A percentile compares a stretch with the other conserved stretches of the same genome.
These are phyloP conservation scores for Pseudocercospora eumusae DNA, from an alignment of 2,329 filamentous ascomycete genomes.

Conservation along the genomic window DNA sequence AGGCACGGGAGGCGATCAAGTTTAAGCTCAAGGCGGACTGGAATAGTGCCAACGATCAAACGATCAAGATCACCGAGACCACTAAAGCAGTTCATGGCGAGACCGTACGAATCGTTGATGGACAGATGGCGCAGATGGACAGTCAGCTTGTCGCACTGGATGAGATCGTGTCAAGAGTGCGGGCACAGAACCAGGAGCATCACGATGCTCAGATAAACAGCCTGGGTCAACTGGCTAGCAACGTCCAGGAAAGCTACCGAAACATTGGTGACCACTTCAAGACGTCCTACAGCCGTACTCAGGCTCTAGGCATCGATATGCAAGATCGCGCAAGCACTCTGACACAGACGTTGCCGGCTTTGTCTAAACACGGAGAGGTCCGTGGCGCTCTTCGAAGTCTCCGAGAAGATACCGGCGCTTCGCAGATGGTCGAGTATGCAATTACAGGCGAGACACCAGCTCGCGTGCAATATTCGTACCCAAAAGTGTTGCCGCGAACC, in stretches of 20 bases:
- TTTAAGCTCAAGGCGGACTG: slow-evolving; percentile 83
- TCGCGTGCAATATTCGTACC: slow-evolving; percentile 78
- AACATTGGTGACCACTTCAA: slow-evolving; percentile 71
- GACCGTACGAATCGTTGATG: slow-evolving; percentile 84
- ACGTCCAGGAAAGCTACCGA: slow-evolving; percentile 71
- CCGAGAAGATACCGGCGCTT: slow-evolving; percentile 65
- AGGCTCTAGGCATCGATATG: slow-evolving; percentile 69
- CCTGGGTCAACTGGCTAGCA: slow-evolving; percentile 64
- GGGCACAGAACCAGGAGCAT: slow-evolving; percentile 75
- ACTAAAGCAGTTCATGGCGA: slow-evolving; percentile 87
- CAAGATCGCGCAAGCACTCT: slow-evolving; percentile 61
- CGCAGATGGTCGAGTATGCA: slow-evolving; percentile 73
- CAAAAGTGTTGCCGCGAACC: slow-evolving; percentile 75
- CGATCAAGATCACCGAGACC: slow-evolving; percentile 77
- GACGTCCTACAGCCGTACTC: slow-evolving; percentile 66
- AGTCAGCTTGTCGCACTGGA: slow-evolving; percentile 88
- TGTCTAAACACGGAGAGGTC: slow-evolving; percentile 58
- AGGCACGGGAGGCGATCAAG: slow-evolving; percentile 76
- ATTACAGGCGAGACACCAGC: slow-evolving; percentile 84
- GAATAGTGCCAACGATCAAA: slow-evolving; percentile 75
- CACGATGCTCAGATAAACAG: slow-evolving; percentile 69
- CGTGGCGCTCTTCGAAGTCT: slow-evolving; percentile 71
- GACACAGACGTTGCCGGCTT: slow-evolving; percentile 61
- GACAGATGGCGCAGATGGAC: slow-evolving; percentile 83
- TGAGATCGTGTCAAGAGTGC: slow-evolving; percentile 82